These are phyloP conservation scores for Favolaschia claudopus DNA, from an alignment of 768 basidiomycete species.

Conservation along the genomic window DNA sequence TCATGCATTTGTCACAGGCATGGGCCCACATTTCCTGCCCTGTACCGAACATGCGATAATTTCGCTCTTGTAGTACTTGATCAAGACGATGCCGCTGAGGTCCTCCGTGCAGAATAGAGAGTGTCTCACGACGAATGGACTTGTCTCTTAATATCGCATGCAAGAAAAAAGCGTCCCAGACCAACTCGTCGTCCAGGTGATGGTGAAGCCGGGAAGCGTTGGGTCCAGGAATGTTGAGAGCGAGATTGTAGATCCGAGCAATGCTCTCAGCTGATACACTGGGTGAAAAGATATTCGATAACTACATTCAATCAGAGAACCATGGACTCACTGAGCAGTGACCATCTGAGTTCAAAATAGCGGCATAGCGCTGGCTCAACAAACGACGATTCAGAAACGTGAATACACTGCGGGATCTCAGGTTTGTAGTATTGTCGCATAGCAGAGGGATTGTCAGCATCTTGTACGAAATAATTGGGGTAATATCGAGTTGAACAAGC, in stretches of 20 bases:
- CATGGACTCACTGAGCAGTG: not conserved
- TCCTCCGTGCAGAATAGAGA: not conserved
- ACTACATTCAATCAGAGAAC: not conserved
- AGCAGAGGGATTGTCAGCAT: not conserved
- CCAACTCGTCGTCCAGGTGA: not conserved
- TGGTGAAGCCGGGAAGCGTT: slow-evolving; percentile 3
- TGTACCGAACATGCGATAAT: slow-evolving; percentile 9
- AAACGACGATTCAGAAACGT: not conserved
- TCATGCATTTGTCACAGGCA: slow-evolving; percentile 10
- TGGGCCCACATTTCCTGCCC: slow-evolving; percentile 21
- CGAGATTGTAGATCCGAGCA: slow-evolving; percentile 1
- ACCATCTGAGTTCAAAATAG: slow-evolving; percentile 13
- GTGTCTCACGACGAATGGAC: not conserved
- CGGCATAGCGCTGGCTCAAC: not conserved
- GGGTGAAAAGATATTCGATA: not conserved
- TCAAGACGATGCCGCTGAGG: not conserved
- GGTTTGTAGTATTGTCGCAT: not conserved
- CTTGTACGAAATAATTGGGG: not conserved
- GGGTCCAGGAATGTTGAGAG: not conserved
- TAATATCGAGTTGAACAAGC: not conserved
- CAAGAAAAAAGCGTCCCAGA: not conserved
- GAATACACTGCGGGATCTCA: not conserved
- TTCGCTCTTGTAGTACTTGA: not conserved
- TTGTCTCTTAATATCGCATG: slow-evolving; percentile 1
- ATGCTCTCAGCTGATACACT: slow-evolving; percentile 3